Evolutionary conservation across 257 asterid species (phyloP).

Genomic region (Fraxinus pennsylvanica): DNA sequence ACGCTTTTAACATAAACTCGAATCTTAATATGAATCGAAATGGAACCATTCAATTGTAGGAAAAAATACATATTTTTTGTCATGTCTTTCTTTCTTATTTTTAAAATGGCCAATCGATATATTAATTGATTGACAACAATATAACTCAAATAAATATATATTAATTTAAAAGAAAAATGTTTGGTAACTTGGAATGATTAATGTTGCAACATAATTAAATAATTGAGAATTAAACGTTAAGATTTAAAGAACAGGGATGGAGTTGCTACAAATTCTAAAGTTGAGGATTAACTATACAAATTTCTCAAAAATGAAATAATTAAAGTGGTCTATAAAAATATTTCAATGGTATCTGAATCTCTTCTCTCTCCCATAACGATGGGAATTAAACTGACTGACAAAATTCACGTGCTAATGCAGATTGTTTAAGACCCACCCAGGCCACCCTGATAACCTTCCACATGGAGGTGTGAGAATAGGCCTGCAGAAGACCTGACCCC

Average conservation of each 20-base stretch:
- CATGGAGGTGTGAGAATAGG: constrained; percentile 47
- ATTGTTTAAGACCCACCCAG: constrained; percentile 49
- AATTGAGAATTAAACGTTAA: no score
- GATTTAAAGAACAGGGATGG: not conserved
- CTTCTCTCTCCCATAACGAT: constrained; percentile 10
- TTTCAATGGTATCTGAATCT: constrained; percentile 15
- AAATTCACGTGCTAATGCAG: constrained; percentile 58
- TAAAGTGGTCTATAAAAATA: not conserved
- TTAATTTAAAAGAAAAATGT: no score
- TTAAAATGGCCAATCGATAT: not conserved
- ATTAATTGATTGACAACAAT: no score
- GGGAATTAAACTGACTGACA: constrained; percentile 41
- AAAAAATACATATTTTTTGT: no score
- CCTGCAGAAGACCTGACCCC: constrained; percentile 28
- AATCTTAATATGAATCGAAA: no score
- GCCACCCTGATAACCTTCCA: constrained; percentile 53
- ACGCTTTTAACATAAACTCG: no score
- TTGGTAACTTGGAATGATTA: not conserved
- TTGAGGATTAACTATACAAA: not conserved
- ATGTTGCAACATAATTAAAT: not conserved
- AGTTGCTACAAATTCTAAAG: not conserved
- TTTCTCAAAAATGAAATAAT: not conserved
- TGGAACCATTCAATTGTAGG: no score
- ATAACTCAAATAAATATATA: no score
- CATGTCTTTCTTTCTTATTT: not conserved